Evolutionary conservation across 148 eudicot species (phyloP).

Genomic region (Polygonum aviculare): DNA sequence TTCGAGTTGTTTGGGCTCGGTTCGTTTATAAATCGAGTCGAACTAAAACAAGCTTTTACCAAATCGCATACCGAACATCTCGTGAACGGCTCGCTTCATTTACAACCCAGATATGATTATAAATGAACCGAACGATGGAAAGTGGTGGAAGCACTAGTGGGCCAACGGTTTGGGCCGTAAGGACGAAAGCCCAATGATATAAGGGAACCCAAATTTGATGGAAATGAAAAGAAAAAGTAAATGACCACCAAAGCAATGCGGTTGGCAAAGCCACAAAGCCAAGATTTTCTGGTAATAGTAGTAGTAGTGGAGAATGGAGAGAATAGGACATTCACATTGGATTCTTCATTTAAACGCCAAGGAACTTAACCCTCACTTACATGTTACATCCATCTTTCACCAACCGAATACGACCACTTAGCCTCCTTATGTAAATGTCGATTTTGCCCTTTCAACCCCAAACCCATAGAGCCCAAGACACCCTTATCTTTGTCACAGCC

Average conservation of each 20-base stretch:
- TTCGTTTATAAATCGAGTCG: too few species aligned
- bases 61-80: too few species aligned
- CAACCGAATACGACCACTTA: neutral
- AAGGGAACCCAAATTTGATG: too few species aligned
- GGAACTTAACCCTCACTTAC: neutral
- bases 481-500: neutral
- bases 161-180: neutral
- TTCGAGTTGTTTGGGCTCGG: too few species aligned
- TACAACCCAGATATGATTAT: too few species aligned
- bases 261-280: neutral
- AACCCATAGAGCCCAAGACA: neutral
- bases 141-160: neutral
- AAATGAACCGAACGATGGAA: too few species aligned
- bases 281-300: neutral
- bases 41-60: too few species aligned
- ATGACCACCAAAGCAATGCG: neutral
- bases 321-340: neutral
- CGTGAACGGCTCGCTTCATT: too few species aligned
- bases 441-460: neutral
- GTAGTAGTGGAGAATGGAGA: neutral
- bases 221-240: neutral
- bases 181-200: neutral
- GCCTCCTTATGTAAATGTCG: neutral
- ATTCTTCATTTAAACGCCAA: constrained; percentile 1
- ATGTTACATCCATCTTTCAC: neutral